Evolutionary conservation across 139 green algal species (phyloP).

Genomic region (Chlorella sp.): DNA sequence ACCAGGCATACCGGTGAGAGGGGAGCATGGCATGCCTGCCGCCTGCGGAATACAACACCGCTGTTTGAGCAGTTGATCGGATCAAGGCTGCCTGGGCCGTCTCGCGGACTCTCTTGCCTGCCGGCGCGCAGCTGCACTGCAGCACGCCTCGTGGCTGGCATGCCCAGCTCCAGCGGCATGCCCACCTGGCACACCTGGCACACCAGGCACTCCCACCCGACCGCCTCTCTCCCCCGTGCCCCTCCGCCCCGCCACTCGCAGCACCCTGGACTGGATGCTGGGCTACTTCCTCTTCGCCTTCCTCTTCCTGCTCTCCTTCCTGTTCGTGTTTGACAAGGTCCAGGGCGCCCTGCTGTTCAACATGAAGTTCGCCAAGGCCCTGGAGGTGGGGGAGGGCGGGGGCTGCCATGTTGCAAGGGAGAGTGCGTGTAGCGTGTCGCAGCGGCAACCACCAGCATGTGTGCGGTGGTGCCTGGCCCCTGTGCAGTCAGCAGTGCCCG

Average conservation of each 20-base stretch:
- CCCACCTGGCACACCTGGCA: too few relatives aligned
- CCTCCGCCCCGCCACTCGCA: neutral
- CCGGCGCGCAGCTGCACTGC: neutral
- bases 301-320: slow-evolving; percentile 65
- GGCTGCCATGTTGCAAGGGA: neutral
- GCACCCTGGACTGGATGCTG: slow-evolving; percentile 57
- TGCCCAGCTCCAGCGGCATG: neutral
- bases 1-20: slow-evolving; percentile 15
- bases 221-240: too few relatives aligned
- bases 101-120: too few relatives aligned
- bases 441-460: too few relatives aligned
- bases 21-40: neutral
- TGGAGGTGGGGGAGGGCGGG: slow-evolving; percentile 26
- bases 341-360: slow-evolving; percentile 67
- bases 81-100: too few relatives aligned
- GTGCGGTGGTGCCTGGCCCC: neutral
- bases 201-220: too few relatives aligned
- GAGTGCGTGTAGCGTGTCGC: neutral
- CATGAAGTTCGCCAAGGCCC: slow-evolving; percentile 55
- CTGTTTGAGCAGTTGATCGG: too few relatives aligned
- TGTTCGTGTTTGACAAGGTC: slow-evolving; percentile 54
- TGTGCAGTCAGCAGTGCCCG: too few relatives aligned
- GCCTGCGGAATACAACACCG: too few relatives aligned
- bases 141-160: neutral
- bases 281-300: slow-evolving; percentile 56